Evolutionary conservation across 306 rosid species (phyloP), one percentile per base, ranked within the genome.

Genomic region (Vigna unguiculata): DNA sequence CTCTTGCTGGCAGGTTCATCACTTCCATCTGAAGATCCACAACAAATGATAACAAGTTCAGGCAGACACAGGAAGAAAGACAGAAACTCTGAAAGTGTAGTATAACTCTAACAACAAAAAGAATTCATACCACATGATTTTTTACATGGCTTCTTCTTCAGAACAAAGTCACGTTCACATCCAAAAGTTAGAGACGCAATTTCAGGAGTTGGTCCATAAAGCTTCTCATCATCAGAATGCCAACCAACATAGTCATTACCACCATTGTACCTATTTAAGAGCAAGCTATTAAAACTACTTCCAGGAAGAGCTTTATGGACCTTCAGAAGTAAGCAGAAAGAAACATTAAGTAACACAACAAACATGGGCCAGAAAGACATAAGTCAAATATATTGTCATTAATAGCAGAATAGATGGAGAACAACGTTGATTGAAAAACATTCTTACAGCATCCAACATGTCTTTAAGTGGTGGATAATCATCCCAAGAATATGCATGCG

Each of bases 221-320:
- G 84, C 78, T 92, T 92, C 83, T 95, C 98, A 81, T 89, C 96
- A 72, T 95, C 98, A 77, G 98, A 83, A 84, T 95, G 98, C 98
- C 98, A 95, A 80, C 89, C 96, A 71, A 89, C 96, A 82, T 83
- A 81, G 83, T 95, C 97, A 76, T 85, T 84, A 65, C 98, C 97
- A 72, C 91, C 88, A 67, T 88, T 88, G 78, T 92, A 95, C 85
- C 96, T 94, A 82, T 94, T 90, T 60, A 94, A 72, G 63, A 94
- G 88, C 73, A 92, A 84, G 93, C 98, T 94, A 81, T 94, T 92
- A 78, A 94, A 94, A 81, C 80, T 85, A 83, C 93, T 94, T 78
- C 94, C 95, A 7, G 98, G 97, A 78, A 94, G 92, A 64, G 92
- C 96, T 75, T 92, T 83, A 57, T 86, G 96, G 67, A 94, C 96